Evolutionary conservation across 2,329 filamentous ascomycete genomes (phyloP).

Genomic region (Onygenales sp.): DNA sequence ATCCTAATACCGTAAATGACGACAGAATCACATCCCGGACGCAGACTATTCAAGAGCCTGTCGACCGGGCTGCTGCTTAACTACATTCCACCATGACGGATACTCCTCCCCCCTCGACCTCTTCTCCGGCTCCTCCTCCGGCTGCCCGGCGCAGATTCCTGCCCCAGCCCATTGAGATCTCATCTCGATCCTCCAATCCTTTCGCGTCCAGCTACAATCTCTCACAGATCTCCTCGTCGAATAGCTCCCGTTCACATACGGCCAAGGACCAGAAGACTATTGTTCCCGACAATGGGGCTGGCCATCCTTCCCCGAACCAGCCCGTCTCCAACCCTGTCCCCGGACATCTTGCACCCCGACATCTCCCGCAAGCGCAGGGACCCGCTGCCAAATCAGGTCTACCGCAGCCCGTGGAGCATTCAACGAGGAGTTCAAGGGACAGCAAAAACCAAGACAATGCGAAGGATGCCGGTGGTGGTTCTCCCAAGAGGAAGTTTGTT

Average conservation of each 20-base stretch:
- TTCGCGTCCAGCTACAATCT: constrained; percentile 1
- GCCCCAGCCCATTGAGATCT: constrained; percentile 25
- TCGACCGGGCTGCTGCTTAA: neutral
- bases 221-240: neutral
- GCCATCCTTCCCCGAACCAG: neutral
- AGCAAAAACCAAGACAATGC: constrained; percentile 10
- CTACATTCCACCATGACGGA: neutral
- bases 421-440: constrained; percentile 29
- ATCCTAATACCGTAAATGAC: too few relatives aligned
- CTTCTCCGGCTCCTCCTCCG: neutral
- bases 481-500: constrained; percentile 16
- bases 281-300: neutral
- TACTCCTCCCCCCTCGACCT: neutral
- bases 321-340: neutral
- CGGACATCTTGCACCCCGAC: neutral
- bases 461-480: neutral
- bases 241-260: neutral
- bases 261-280: neutral
- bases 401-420: constrained; percentile 36
- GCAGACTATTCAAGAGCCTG: neutral
- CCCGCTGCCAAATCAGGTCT: constrained; percentile 22
- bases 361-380: constrained; percentile 1
- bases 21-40: too few relatives aligned
- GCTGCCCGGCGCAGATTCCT: constrained; percentile 18
- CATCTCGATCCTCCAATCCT: constrained; percentile 18